Base-by-base conservation (phyloP, 495 filamentous ascomycete species). In the Usnea hakonensis region DNA sequence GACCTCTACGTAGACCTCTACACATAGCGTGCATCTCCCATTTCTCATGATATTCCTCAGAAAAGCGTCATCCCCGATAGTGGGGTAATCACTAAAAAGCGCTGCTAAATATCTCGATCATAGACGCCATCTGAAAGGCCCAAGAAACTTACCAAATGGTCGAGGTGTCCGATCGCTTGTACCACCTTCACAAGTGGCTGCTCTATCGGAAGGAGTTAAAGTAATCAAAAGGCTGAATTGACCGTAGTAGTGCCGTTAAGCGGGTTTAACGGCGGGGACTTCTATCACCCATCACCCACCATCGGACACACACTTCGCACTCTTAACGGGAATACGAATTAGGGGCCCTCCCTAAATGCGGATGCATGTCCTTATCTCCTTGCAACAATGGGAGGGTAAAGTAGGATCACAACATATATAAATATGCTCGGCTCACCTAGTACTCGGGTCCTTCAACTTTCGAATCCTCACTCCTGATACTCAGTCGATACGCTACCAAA, bases 21-120 rank as follows among this genome's bases (percentile, higher is more conserved):
- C 16, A 37, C 19, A 52, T 8, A 28, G 11, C 43, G 50, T 60
- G 43, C 36, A 52, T 38, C 57, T 60, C 57, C 50, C 57, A 19
- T 26, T 60, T 36, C 30, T 37, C 43, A 2, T 50, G 21, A n/a
- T 55, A 13, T 61, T 37, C 16, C 5, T 61, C n/a, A n/a, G n/a
- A n/a, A n/a, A n/a, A n/a, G n/a, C n/a, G n/a, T n/a, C n/a, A n/a
- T n/a, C n/a, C n/a, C n/a, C n/a, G n/a, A n/a, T n/a, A n/a, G n/a
- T n/a, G n/a, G n/a, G n/a, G n/a, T n/a, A n/a, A n/a, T n/a, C n/a
- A n/a, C n/a, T n/a, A n/a, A n/a, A n/a, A n/a, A n/a, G n/a, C n/a
- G n/a, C n/a, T n/a, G n/a, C n/a, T n/a, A n/a, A n/a, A n/a, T n/a
- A n/a, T n/a, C n/a, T n/a, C n/a, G n/a, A n/a, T n/a, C n/a, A n/a